Evolutionary conservation across 257 asterid species (phyloP).

Genomic region (Buddleja alternifolia): DNA sequence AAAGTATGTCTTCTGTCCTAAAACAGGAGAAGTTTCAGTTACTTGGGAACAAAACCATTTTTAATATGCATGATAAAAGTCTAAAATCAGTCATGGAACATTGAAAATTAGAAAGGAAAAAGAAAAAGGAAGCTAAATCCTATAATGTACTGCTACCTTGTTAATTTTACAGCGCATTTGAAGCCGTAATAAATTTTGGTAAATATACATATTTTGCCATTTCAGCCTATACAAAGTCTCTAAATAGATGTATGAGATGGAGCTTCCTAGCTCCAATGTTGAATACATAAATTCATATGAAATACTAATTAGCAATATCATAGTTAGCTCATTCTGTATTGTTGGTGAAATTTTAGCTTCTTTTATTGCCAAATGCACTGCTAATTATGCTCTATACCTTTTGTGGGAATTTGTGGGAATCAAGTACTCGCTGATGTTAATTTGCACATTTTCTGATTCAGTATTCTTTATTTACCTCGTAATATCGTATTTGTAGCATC

Average conservation of each 20-base stretch:
- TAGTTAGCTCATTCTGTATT: not conserved
- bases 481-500: not conserved
- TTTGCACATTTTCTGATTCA: not conserved
- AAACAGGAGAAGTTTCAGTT: not conserved
- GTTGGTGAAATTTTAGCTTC: not conserved
- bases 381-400: slow-evolving; percentile 4
- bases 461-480: not conserved
- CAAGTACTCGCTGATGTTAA: not conserved
- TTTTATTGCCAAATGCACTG: not conserved
- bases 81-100: not conserved
- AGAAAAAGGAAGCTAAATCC: not conserved
- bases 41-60: not conserved
- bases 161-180: not conserved
- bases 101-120: not conserved
- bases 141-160: not conserved
- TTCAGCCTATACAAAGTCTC: not conserved
- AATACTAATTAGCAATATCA: not conserved
- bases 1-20: slow-evolving; percentile 53
- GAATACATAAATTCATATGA: not conserved
- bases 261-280: not conserved
- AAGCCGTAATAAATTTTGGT: not conserved
- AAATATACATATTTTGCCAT: not conserved
- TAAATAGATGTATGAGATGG: not conserved
- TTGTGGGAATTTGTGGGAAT: not conserved
- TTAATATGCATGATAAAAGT: slow-evolving; percentile 1